These are phyloP conservation scores for Apiotrichum laibachii DNA, from an alignment of 1,284 basidiomycete genomes.

Conservation along the genomic window DNA sequence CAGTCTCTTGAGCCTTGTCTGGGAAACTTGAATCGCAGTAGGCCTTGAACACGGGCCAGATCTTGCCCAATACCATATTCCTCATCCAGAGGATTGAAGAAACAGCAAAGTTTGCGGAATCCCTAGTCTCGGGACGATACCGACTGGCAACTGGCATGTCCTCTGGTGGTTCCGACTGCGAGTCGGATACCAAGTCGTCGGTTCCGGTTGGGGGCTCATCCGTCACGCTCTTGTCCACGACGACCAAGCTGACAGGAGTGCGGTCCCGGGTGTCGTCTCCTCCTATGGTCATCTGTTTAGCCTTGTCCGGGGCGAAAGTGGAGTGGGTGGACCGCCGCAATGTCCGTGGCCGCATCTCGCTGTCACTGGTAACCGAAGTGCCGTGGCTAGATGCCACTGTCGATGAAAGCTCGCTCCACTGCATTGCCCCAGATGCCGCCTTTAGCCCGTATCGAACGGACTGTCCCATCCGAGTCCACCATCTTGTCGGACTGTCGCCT, in stretches of 20 bases:
- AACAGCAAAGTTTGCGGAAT: background rate
- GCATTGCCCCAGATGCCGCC: background rate
- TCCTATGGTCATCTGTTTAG: background rate
- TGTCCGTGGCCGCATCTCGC: background rate
- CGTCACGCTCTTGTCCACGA: background rate
- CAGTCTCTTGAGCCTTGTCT: slow-evolving; percentile 39
- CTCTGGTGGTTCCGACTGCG: background rate
- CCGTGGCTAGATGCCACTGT: background rate
- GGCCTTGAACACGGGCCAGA: background rate
- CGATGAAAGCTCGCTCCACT: background rate
- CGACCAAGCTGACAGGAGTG: background rate
- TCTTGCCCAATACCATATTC: background rate
- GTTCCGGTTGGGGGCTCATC: background rate
- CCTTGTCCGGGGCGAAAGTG: no score
- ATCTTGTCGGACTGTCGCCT: background rate
- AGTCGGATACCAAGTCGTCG: background rate
- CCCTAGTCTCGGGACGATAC: background rate
- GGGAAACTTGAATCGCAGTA: slow-evolving; percentile 38
- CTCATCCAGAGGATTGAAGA: background rate
- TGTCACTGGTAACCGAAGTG: background rate
- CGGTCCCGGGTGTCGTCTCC: background rate
- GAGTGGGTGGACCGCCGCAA: no score
- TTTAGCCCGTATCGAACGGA: background rate
- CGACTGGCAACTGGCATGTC: background rate
- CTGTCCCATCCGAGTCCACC: background rate